phyloP scores from a whole-genome alignment of 2,329 filamentous ascomycete genomes.

The Fusarium sp. region DNA sequence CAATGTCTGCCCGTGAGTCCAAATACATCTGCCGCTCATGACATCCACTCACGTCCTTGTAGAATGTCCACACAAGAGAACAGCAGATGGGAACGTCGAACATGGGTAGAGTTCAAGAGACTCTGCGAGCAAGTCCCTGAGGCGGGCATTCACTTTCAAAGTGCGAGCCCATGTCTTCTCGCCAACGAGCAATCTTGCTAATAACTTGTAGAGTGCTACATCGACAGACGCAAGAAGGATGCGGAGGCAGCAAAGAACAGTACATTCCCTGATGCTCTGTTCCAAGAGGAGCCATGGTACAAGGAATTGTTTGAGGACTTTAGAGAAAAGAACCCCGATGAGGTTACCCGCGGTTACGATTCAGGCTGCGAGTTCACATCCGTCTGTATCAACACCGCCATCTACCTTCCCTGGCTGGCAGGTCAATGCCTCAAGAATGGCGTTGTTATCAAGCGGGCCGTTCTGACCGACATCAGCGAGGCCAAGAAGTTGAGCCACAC shows the following conservation, averaged over 20 bases:
- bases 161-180: slow-evolving; percentile 50
- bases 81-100: slow-evolving; percentile 70
- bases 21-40: not conserved
- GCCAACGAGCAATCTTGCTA: not conserved
- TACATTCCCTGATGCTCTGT: slow-evolving; percentile 70
- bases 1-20: slow-evolving; percentile 77
- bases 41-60: not conserved
- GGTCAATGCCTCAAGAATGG: slow-evolving; percentile 82
- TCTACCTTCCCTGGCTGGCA: slow-evolving; percentile 88
- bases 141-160: slow-evolving; percentile 83
- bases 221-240: slow-evolving; percentile 72
- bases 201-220: slow-evolving; percentile 54
- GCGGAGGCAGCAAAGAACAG: slow-evolving; percentile 45
- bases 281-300: slow-evolving; percentile 77
- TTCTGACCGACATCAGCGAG: slow-evolving; percentile 77
- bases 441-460: slow-evolving; percentile 72
- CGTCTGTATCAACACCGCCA: slow-evolving; percentile 88
- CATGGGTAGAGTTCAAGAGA: slow-evolving; percentile 71
- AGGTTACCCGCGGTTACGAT: slow-evolving; percentile 73
- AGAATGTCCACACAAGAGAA: slow-evolving; percentile 59
- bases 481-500: slow-evolving; percentile 65
- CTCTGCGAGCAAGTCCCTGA: slow-evolving; percentile 75
- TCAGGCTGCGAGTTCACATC: slow-evolving; percentile 82
- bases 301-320: slow-evolving; percentile 77
- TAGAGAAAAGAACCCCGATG: slow-evolving; percentile 65